phyloP scores from a whole-genome alignment of 2,329 filamentous ascomycete genomes.

The Biscogniauxia sp. region DNA sequence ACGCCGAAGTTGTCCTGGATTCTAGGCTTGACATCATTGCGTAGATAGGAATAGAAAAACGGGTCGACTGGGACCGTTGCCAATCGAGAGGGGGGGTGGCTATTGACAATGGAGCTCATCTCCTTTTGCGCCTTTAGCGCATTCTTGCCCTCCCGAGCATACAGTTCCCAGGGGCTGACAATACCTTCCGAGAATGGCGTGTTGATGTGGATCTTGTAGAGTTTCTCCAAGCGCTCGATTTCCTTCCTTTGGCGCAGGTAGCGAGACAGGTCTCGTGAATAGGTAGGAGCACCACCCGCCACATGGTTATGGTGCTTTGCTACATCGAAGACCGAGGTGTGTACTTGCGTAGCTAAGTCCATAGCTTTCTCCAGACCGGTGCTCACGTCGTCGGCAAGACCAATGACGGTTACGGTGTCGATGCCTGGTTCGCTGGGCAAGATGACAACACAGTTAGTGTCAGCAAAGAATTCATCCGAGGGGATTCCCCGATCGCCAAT shows the following conservation, averaged over 20 bases:
- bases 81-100: constrained; percentile 72
- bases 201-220: constrained; percentile 84
- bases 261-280: constrained; percentile 82
- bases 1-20: constrained; percentile 71
- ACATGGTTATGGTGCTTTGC: constrained; percentile 74
- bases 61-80: constrained; percentile 66
- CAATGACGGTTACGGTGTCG: constrained; percentile 81
- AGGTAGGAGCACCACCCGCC: constrained; percentile 67
- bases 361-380: constrained; percentile 79
- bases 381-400: constrained; percentile 70
- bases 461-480: constrained; percentile 79
- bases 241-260: constrained; percentile 82
- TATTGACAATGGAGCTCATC: constrained; percentile 69
- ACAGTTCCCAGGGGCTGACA: constrained; percentile 81
- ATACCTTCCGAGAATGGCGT: constrained; percentile 69
- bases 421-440: constrained; percentile 76
- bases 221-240: constrained; percentile 76
- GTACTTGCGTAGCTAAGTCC: constrained; percentile 84
- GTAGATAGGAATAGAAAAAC: constrained; percentile 75
- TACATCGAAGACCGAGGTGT: constrained; percentile 79
- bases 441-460: constrained; percentile 88
- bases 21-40: constrained; percentile 59
- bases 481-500: constrained; percentile 79
- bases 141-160: constrained; percentile 82
- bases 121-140: constrained; percentile 72